phyloP scores from a whole-genome alignment of 2,329 filamentous ascomycete species.

The Aspergillus fumigatus region DNA sequence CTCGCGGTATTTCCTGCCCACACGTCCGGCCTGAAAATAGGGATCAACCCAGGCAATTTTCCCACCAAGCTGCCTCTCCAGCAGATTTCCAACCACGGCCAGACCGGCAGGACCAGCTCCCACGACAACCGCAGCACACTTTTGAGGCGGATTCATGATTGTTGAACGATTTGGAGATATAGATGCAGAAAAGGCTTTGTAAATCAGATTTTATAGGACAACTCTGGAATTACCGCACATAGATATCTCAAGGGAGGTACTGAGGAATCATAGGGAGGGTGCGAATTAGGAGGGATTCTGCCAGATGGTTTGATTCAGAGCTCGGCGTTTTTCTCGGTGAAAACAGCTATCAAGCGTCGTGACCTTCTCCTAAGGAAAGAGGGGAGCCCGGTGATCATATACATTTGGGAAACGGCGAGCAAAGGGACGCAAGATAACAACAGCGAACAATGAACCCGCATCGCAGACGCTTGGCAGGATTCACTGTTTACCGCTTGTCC shows the following conservation, averaged over 20 bases:
- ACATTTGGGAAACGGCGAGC: background rate
- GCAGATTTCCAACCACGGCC: constrained; percentile 57
- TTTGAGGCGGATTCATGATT: constrained; percentile 25
- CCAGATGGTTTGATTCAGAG: constrained; percentile 6
- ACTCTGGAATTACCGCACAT: background rate
- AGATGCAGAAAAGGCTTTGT: background rate
- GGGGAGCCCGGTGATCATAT: background rate
- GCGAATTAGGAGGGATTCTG: constrained; percentile 9
- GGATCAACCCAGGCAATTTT: constrained; percentile 59
- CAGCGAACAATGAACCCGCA: background rate
- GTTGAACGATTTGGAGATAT: background rate
- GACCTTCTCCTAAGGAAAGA: background rate
- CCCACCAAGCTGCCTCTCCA: constrained; percentile 48
- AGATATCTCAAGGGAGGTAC: background rate
- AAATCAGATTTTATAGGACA: background rate
- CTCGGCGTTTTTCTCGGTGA: constrained; percentile 15
- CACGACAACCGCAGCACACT: constrained; percentile 54
- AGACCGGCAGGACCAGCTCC: constrained; percentile 58
- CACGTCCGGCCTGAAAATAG: constrained; percentile 50
- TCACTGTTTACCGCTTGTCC: background rate
- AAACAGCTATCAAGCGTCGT: constrained; percentile 8
- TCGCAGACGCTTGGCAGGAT: background rate
- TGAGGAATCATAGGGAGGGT: background rate
- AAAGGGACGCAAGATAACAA: constrained; percentile 1
- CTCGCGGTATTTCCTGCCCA: constrained; percentile 54